phyloP scores from a whole-genome alignment of 176 grass and related monocot genomes.

The Elymus sibiricus region DNA sequence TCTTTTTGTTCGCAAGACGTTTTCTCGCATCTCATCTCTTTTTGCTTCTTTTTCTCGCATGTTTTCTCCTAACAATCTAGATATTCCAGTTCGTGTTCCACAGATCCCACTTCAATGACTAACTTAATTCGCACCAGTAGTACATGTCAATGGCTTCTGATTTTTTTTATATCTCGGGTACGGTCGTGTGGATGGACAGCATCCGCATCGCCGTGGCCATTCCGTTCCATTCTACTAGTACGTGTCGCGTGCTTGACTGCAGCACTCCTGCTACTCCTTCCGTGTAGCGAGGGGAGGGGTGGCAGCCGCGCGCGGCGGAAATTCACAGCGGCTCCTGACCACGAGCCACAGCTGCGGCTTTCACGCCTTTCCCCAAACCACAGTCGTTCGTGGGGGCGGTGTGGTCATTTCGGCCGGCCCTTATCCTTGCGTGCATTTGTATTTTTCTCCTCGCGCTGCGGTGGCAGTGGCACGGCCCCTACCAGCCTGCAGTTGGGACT shows the following conservation, averaged over 20 bases:
- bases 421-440: not conserved
- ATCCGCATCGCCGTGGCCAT: not conserved
- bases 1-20: slow-evolving; percentile 22
- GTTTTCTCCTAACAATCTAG: not conserved
- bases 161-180: too few relatives aligned
- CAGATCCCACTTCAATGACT: too few relatives aligned
- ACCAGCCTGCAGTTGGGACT: not conserved
- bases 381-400: not conserved
- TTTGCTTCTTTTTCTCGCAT: not conserved
- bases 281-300: too few relatives aligned
- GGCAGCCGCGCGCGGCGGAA: too few relatives aligned
- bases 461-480: not conserved
- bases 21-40: not conserved
- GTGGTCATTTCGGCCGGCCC: not conserved
- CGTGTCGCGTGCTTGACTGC: too few relatives aligned
- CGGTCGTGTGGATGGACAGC: not conserved
- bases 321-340: not conserved
- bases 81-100: not conserved
- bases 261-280: too few relatives aligned
- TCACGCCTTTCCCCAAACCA: not conserved
- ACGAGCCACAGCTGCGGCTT: not conserved
- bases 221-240: too few relatives aligned
- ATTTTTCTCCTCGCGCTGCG: not conserved
- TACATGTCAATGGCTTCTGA: too few relatives aligned
- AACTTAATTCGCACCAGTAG: too few relatives aligned